Conservation (phyloP, 2,329 filamentous ascomycete species). For the Aspergillus pseudoterreus region DNA sequence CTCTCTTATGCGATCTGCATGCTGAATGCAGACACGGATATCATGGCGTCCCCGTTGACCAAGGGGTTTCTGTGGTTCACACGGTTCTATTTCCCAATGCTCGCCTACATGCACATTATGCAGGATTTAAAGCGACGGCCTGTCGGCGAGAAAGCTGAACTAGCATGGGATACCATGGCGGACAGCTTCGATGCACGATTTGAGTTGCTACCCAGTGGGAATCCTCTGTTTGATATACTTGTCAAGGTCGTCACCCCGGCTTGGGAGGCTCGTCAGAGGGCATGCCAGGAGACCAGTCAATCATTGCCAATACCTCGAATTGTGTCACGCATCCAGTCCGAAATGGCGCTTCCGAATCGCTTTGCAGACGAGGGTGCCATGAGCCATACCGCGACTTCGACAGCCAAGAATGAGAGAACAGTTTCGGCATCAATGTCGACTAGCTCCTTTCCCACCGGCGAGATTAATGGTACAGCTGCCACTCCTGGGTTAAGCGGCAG, state of each 20-base stretch:
- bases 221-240: conserved; percentile 30
- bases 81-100: conserved; percentile 47
- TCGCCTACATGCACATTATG: conserved; percentile 46
- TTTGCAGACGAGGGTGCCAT: too few species aligned
- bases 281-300: conserved; percentile 10
- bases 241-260: conserved; percentile 37
- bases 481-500: too few species aligned
- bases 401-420: too few species aligned
- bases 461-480: too few species aligned
- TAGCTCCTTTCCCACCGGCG: too few species aligned
- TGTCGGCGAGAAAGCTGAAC: conserved; percentile 25
- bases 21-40: conserved; percentile 46
- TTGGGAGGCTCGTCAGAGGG: conserved; percentile 34
- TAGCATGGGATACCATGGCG: conserved; percentile 45
- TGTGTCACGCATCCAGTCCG: conserved; percentile 21
- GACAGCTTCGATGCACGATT: conserved; percentile 43
- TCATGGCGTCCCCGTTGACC: conserved; percentile 40
- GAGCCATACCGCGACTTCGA: too few species aligned
- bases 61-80: conserved; percentile 43
- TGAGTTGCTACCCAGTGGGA: conserved; percentile 2
- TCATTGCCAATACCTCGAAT: conserved; percentile 23
- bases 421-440: too few species aligned
- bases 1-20: conserved; percentile 32
- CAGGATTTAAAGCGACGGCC: conserved; percentile 43
- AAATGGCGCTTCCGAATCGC: too few species aligned